Evolutionary conservation across 2,329 filamentous ascomycete genomes (phyloP), one percentile per base, ranked within the genome.

Genomic region (Periconia digitata): DNA sequence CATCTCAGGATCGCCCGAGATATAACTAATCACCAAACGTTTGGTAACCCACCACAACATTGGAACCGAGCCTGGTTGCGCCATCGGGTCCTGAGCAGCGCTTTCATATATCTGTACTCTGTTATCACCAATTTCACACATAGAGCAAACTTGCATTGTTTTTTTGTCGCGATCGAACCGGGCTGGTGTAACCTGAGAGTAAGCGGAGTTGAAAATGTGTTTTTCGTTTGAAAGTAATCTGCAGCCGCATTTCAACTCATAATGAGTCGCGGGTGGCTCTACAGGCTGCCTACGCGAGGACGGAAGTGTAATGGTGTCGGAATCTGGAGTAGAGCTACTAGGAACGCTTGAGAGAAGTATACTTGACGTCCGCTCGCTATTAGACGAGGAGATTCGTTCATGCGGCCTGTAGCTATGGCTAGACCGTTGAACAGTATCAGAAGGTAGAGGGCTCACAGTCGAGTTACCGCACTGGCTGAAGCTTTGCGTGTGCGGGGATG

Each of bases 31-130:
- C 3, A 44, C 46, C 17, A 48, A 18, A 18, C 46, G 46, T 7
- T 40, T 40, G 12, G 55, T 58, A 7, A 53, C 35, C 48, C 53
- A 54, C 55, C 53, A 55, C 12, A 56, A 29, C 46, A 48, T 49
- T 2, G 53, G 53, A 16, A 51, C 36, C 10, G 36, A n/a, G 2
- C 34, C 7, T 13, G 35, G 27, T 8, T 17, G n/a, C 3, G 21
- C n/a, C 3, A 38, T 43, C 7, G 47, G 23, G 43, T 49, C 44
- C 15, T 41, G 35, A 1, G 48, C 49, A 3, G 2, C 10, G 8
- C n/a, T 53, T 40, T 59, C 56, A 40, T 56, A 59, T 3, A 56
- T 21, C 27, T 59, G 56, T 5, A 59, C 37, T 34, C 32, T 51
- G 27, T 50, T 44, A 18, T 51, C 46, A 2, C 48, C 37, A 10